Evolutionary conservation across 2,329 filamentous ascomycete species (phyloP), one percentile per base, ranked within the genome.

Genomic region (Fusarium sp.): DNA sequence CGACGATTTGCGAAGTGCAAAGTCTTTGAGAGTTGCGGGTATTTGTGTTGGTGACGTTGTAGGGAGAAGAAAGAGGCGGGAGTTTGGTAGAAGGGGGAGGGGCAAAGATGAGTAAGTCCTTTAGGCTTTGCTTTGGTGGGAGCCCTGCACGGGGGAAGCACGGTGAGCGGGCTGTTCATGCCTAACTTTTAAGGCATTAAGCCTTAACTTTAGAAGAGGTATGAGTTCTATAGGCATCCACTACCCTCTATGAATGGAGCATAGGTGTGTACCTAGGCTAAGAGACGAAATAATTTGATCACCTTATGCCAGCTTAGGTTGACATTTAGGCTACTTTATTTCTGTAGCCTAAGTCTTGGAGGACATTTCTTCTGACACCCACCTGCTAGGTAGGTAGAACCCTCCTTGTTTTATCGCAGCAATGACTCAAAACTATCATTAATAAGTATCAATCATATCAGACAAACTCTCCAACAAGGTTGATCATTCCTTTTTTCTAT

Each of bases 41-140:
- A 66, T 71, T 71, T 71, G 68, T 71, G 68, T 59, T 71, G 68
- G 68, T 71, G 68, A 71, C 68, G 68, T 71, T 71, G 68, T 61
- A 69, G 69, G 51, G 54, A 58, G 55, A 71, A 68, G 54, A 71
- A 59, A 56, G 58, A 40, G 40, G 37, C 20, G 54, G 41, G 66
- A 60, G 41, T 58, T 60, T 64, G 43, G 54, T 47, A 50, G 66
- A 70, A 71, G 55, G 50, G 62, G 64, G 68, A 71, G 68, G 68
- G 68, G 68, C 68, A 71, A 71, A 71, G 64, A 71, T 71, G 68
- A 71, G 68, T 71, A 71, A 71, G 67, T 68, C 49, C 57, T 51
- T 50, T 54, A 16, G 48, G 55, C 50, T 59, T 51, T 53, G 30
- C 30, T 47, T 55, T 37, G 43, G 49, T 47, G 48, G 54, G 49